Percentiles rank a stretch among this genome's conserved stretches.
Conservation (phyloP, 2,329 filamentous ascomycete genomes). For the Xylariaceae sp. region DNA sequence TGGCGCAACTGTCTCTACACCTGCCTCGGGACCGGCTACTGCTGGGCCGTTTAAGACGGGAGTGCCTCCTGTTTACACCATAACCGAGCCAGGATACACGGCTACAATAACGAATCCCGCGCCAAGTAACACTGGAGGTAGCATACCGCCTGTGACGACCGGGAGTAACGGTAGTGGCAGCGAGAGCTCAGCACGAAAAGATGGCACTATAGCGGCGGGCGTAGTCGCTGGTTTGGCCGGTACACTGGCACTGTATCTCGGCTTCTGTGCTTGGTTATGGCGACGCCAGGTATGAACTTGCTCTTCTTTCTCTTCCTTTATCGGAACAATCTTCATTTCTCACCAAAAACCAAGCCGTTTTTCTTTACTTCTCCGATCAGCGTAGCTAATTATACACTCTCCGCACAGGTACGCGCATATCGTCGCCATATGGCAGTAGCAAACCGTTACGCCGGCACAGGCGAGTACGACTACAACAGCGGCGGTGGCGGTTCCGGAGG, state of each 20-base stretch:
- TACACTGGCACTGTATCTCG: conserved; percentile 59
- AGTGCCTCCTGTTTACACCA: conserved; percentile 64
- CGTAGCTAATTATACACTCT: too few relatives aligned
- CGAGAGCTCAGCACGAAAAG: conserved; percentile 1
- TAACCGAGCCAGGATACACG: conserved; percentile 56
- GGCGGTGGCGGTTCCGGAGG: background rate
- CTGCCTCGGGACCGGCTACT: conserved; percentile 58
- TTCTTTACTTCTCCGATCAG: too few relatives aligned
- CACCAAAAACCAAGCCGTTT: too few relatives aligned
- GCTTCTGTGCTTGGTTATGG: conserved; percentile 71
- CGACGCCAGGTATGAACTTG: too few relatives aligned
- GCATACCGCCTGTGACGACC: conserved; percentile 43
- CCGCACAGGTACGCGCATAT: conserved; percentile 65
- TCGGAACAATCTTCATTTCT: too few relatives aligned
- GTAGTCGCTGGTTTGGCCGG: conserved; percentile 64
- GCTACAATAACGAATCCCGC: conserved; percentile 42
- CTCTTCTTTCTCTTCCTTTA: too few relatives aligned
- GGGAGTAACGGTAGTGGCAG: conserved; percentile 36
- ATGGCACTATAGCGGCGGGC: conserved; percentile 43
- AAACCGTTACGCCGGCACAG: conserved; percentile 46
- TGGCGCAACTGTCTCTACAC: conserved; percentile 63
- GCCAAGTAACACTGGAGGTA: too few relatives aligned
- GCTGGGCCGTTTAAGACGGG: conserved; percentile 69
- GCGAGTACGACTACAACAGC: conserved; percentile 5
- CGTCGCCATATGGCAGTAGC: conserved; percentile 64